Percentiles rank a stretch among this genome's conserved stretches.
Conservation (phyloP, 2,329 filamentous ascomycete species). For the Penicillium griseofulvum region DNA sequence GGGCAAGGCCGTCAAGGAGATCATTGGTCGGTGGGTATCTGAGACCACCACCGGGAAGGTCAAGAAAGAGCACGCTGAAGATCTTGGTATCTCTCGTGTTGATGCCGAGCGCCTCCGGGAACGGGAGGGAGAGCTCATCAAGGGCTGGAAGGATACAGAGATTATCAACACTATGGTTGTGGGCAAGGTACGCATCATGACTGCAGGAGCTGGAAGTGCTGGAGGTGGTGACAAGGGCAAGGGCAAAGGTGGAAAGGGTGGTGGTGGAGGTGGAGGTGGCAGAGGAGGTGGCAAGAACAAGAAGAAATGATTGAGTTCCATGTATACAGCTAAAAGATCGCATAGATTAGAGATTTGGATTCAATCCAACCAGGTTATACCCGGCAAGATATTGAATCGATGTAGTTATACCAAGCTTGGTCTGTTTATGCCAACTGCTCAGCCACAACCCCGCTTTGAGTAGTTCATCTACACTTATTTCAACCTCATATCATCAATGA, state of each 20-base stretch:
- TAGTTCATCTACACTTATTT: neutral
- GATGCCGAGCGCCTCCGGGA: conserved; percentile 79
- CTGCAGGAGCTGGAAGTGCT: conserved; percentile 56
- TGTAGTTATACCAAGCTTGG: neutral
- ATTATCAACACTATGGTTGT: conserved; percentile 78
- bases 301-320: conserved; percentile 33
- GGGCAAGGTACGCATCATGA: conserved; percentile 75
- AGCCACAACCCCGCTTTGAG: neutral
- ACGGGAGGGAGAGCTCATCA: conserved; percentile 79
- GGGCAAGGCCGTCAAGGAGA: conserved; percentile 88
- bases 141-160: conserved; percentile 76
- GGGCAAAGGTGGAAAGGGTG: conserved; percentile 24
- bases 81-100: conserved; percentile 46
- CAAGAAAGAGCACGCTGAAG: conserved; percentile 57
- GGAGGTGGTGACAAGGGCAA: conserved; percentile 31
- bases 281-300: conserved; percentile 39
- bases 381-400: neutral
- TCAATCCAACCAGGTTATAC: neutral
- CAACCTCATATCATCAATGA: neutral
- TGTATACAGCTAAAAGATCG: neutral
- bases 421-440: neutral
- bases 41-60: conserved; percentile 53
- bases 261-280: conserved; percentile 21
- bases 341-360: conserved; percentile 2
- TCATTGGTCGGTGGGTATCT: conserved; percentile 75